Percentiles rank a stretch among this genome's conserved stretches.
Evolutionary conservation across 768 basidiomycete genomes (phyloP).

Genomic region (Hericium rajendrae): DNA sequence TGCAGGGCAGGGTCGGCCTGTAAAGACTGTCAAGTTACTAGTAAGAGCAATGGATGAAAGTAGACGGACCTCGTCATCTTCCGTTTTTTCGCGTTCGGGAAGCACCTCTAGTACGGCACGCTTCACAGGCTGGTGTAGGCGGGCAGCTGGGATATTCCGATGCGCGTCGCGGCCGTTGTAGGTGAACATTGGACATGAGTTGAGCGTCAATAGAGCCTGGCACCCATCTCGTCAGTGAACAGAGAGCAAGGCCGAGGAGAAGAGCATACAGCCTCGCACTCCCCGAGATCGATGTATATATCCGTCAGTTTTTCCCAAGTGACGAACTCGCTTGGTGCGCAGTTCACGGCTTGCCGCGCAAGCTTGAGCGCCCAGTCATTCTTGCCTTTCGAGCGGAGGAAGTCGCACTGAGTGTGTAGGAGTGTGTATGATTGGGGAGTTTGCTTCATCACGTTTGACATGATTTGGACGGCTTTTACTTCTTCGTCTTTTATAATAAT

Average conservation of each 20-base stretch:
- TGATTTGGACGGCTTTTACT: constrained; percentile 95
- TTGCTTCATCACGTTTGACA: constrained; percentile 71
- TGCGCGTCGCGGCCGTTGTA: constrained; percentile 95
- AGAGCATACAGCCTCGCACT: constrained; percentile 58
- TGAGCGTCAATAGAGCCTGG: constrained; percentile 79
- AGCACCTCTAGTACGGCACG: constrained; percentile 83
- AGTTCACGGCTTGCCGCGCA: constrained; percentile 92
- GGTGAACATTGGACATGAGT: constrained; percentile 99
- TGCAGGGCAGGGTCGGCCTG: constrained; percentile 89
- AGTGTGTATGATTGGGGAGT: constrained; percentile 91
- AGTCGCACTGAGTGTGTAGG: constrained; percentile 91
- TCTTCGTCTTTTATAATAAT: constrained; percentile 66
- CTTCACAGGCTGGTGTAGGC: constrained; percentile 80
- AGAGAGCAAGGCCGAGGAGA: background rate
- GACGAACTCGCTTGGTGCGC: constrained; percentile 96
- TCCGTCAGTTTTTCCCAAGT: constrained; percentile 99
- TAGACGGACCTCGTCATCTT: constrained; percentile 68
- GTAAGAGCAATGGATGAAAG: background rate
- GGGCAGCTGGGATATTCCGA: constrained; percentile 67
- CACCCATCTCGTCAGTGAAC: background rate
- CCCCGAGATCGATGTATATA: constrained; percentile 81
- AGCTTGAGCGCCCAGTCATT: constrained; percentile 85
- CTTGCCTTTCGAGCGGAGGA: constrained; percentile 79
- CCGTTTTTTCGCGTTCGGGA: constrained; percentile 70
- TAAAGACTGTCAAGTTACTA: background rate